Percentiles rank a stretch among this genome's conserved stretches.
Conservation (phyloP, 2,329 filamentous ascomycete species). For the Colletotrichum musicola region DNA sequence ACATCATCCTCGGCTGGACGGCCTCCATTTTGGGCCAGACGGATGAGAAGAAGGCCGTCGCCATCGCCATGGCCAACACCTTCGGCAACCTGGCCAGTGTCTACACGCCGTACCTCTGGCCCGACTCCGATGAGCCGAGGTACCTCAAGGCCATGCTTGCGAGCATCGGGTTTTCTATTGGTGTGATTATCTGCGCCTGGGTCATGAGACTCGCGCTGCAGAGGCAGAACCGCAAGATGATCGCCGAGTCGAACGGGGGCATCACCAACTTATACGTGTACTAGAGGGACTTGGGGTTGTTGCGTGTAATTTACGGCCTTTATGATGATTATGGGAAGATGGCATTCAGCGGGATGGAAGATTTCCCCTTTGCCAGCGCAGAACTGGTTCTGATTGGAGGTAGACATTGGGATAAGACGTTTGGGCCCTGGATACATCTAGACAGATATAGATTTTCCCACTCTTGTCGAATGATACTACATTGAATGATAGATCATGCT, state of each 20-base stretch:
- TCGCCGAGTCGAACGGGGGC: constrained; percentile 38
- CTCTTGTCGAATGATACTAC: not conserved
- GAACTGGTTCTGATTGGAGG: not conserved
- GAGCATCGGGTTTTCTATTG: constrained; percentile 44
- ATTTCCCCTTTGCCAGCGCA: not conserved
- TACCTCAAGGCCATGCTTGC: constrained; percentile 42
- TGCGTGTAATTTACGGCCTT: not conserved
- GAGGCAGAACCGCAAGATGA: constrained; percentile 50
- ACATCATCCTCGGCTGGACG: constrained; percentile 59
- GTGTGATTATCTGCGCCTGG: constrained; percentile 53
- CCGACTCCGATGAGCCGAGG: constrained; percentile 29
- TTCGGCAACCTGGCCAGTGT: constrained; percentile 35
- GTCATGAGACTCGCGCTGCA: constrained; percentile 50
- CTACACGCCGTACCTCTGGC: constrained; percentile 38
- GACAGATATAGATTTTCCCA: not conserved
- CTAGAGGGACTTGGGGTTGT: constrained; percentile 25
- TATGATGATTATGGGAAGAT: not conserved
- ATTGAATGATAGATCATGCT: not conserved
- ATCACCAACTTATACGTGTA: constrained; percentile 48
- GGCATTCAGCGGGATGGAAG: not conserved
- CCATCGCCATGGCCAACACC: constrained; percentile 48
- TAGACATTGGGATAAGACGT: not conserved
- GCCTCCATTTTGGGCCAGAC: constrained; percentile 57
- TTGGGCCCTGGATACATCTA: not conserved
- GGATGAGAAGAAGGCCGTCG: constrained; percentile 60